Conservation (phyloP, 805 yeast species). For the Maudiozyma bulderi region DNA sequence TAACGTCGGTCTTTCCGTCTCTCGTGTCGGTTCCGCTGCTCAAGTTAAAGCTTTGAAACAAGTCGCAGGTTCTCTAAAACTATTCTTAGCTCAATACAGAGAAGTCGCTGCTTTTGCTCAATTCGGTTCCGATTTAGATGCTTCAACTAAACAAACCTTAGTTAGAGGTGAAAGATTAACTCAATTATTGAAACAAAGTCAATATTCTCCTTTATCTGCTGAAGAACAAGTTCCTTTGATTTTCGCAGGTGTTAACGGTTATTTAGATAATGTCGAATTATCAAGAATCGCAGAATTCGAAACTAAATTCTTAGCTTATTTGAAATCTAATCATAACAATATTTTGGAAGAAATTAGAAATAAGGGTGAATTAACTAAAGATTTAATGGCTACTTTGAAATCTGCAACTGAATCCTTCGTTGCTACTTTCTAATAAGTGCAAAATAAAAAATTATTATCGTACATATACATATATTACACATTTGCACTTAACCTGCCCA, state of each 20-base stretch:
- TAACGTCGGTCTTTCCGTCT: conserved; percentile 98
- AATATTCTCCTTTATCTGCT: conserved; percentile 92
- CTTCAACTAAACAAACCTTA: conserved; percentile 98
- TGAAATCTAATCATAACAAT: conserved; percentile 81
- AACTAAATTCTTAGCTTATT: conserved; percentile 81
- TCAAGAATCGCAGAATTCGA: conserved; percentile 86
- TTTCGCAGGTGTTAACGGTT: conserved; percentile 99
- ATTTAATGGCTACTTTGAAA: conserved; percentile 78
- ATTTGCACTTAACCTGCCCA: neutral
- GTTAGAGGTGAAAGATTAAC: conserved; percentile 99
- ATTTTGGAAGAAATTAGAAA: conserved; percentile 75
- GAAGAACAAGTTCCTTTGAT: conserved; percentile 98
- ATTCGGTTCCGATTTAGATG: conserved; percentile 99
- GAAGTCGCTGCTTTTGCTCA: conserved; percentile 99
- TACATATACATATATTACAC: too few relatives aligned
- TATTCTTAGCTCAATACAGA: conserved; percentile 99
- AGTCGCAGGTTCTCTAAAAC: conserved; percentile 99
- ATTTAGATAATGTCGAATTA: conserved; percentile 78
- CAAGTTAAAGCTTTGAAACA: conserved; percentile 99
- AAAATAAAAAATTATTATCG: neutral
- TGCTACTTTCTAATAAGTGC: conserved; percentile 60
- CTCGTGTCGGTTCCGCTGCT: conserved; percentile 99
- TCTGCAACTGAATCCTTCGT: conserved; percentile 86
- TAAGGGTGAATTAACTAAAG: conserved; percentile 86
- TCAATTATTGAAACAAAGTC: conserved; percentile 96